Evolutionary conservation across 2,329 filamentous ascomycete species (phyloP).

Genomic region (Seiridium unicorne): DNA sequence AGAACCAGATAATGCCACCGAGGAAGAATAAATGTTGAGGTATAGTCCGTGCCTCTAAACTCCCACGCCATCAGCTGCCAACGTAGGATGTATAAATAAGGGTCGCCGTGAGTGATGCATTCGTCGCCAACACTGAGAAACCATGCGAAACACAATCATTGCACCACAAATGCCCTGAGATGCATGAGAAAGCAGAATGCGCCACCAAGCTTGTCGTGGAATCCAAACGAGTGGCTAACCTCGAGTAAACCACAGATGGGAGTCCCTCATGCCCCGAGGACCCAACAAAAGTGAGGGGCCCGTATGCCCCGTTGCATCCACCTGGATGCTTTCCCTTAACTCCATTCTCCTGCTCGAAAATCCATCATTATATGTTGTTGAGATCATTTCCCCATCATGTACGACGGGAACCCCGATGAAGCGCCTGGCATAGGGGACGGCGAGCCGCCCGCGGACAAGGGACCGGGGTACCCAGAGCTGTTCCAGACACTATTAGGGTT

Average conservation of each 20-base stretch:
- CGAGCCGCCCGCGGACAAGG: constrained; percentile 18
- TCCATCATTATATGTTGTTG: background rate
- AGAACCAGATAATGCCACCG: constrained; percentile 23
- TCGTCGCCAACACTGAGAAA: constrained; percentile 28
- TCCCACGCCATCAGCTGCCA: constrained; percentile 23
- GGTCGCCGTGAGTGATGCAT: constrained; percentile 22
- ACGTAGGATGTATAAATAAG: constrained; percentile 16
- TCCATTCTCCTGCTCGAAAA: background rate
- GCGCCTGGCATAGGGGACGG: constrained; percentile 20
- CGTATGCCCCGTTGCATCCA: background rate
- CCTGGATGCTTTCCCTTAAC: background rate
- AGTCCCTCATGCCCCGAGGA: background rate
- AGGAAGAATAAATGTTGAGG: constrained; percentile 19
- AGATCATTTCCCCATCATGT: constrained; percentile 23
- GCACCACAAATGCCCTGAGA: constrained; percentile 25
- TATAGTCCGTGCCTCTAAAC: constrained; percentile 25
- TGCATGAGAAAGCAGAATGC: constrained; percentile 21
- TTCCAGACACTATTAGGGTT: constrained; percentile 23
- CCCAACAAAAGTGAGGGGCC: background rate
- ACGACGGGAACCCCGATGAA: constrained; percentile 19
- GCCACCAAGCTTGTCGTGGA: background rate
- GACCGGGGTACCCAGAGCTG: constrained; percentile 20
- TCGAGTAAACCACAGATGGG: background rate
- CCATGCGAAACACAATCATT: constrained; percentile 23
- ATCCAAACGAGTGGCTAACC: background rate